Conservation (phyloP, 2,329 filamentous ascomycete genomes). For the Neocucurbitaria cava region DNA sequence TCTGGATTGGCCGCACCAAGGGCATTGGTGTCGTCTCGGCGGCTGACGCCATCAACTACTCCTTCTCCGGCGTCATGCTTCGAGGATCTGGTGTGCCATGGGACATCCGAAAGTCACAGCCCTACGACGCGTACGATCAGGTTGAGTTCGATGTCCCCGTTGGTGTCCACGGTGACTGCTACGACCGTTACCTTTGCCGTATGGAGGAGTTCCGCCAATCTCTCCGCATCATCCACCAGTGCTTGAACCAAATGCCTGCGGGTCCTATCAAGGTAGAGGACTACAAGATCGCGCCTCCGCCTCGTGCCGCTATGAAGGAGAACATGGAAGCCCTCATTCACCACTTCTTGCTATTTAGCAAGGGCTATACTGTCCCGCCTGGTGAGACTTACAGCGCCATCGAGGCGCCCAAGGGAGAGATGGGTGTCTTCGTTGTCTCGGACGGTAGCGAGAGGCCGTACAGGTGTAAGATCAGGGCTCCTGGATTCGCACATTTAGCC, state of each 20-base stretch:
- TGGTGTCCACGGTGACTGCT: slow-evolving; percentile 96
- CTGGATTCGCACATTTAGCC: slow-evolving; percentile 92
- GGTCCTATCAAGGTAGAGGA: slow-evolving; percentile 96
- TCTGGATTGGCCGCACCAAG: slow-evolving; percentile 95
- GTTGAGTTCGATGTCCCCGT: slow-evolving; percentile 99
- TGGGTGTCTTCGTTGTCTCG: slow-evolving; percentile 96
- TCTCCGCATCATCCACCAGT: slow-evolving; percentile 97
- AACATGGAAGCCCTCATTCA: slow-evolving; percentile 99
- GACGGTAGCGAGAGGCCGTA: slow-evolving; percentile 94
- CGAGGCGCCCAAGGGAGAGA: slow-evolving; percentile 99
- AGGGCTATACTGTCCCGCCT: slow-evolving; percentile 95
- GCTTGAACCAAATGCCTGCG: slow-evolving; percentile 97
- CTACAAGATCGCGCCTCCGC: slow-evolving; percentile 97
- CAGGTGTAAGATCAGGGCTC: slow-evolving; percentile 95
- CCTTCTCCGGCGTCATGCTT: slow-evolving; percentile 97
- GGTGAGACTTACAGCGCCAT: slow-evolving; percentile 98
- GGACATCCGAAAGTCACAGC: slow-evolving; percentile 95
- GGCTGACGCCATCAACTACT: slow-evolving; percentile 93
- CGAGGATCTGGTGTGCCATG: slow-evolving; percentile 94
- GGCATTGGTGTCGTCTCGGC: slow-evolving; percentile 91
- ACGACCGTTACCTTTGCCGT: slow-evolving; percentile 97
- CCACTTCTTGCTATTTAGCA: slow-evolving; percentile 98
- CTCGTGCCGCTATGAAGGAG: slow-evolving; percentile 99
- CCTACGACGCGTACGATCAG: slow-evolving; percentile 96
- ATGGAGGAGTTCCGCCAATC: slow-evolving; percentile 99